Percentiles rank a stretch among this genome's conserved stretches.
These are phyloP conservation scores for Penicillium brasilianum DNA, from an alignment of 2,329 filamentous ascomycete genomes.

Conservation along the genomic window DNA sequence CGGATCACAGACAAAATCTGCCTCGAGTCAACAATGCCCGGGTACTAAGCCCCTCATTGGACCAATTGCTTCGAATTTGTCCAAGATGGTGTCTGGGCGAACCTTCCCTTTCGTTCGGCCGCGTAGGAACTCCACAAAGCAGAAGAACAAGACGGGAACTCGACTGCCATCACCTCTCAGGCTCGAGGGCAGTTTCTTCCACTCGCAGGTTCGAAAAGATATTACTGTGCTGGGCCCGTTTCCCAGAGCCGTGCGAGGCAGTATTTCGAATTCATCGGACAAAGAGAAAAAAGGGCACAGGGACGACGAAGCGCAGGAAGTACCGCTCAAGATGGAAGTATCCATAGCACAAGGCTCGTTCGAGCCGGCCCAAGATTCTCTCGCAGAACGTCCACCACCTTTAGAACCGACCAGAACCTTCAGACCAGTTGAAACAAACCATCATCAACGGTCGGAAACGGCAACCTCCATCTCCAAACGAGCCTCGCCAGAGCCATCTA, in stretches of 20 bases:
- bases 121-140: background rate
- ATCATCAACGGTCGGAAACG: background rate
- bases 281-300: background rate
- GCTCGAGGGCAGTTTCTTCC: background rate
- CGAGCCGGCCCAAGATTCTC: background rate
- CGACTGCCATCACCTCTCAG: slow-evolving; percentile 1
- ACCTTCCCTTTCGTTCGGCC: slow-evolving; percentile 1
- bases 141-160: slow-evolving; percentile 2
- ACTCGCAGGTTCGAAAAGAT: background rate
- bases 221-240: background rate
- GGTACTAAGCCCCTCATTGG: background rate
- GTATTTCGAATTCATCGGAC: background rate
- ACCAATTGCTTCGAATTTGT: background rate
- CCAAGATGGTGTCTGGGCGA: slow-evolving; percentile 5
- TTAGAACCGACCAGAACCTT: background rate
- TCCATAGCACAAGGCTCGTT: background rate
- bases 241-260: background rate
- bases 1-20: background rate
- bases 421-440: background rate
- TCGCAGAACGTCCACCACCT: background rate
- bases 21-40: background rate
- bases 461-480: background rate
- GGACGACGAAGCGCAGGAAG: background rate
- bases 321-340: slow-evolving; percentile 3
- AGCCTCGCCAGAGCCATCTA: background rate